Percentiles rank a stretch among this genome's conserved stretches.
Conservation (phyloP, 2,329 filamentous ascomycete species). For the Coniochaeta sp. region DNA sequence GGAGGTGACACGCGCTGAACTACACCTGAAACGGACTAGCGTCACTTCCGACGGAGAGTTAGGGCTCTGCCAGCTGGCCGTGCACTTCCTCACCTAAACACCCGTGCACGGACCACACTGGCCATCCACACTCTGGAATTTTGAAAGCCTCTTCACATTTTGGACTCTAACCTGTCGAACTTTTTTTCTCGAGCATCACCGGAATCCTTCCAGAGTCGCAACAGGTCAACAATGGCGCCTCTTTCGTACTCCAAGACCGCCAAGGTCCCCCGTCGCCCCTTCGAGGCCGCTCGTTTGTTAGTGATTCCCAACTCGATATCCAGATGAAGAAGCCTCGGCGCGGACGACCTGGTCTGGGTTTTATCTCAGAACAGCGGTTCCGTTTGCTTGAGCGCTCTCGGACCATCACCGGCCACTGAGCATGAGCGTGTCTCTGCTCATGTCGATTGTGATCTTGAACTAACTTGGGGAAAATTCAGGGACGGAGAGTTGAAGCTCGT, state of each 20-base stretch:
- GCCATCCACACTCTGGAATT: background rate
- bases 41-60: background rate
- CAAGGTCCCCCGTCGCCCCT: slow-evolving; percentile 90
- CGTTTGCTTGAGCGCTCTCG: background rate
- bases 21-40: background rate
- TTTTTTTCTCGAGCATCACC: background rate
- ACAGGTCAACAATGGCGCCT: slow-evolving; percentile 30
- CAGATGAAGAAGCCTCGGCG: slow-evolving; percentile 64
- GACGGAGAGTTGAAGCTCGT: slow-evolving; percentile 99
- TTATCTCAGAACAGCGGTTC: background rate
- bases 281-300: slow-evolving; percentile 99
- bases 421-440: slow-evolving; percentile 95
- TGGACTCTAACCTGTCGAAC: too few species aligned
- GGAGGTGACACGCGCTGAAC: background rate
- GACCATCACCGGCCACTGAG: slow-evolving; percentile 80
- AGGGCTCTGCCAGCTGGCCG: slow-evolving; percentile 2
- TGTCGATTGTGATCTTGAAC: slow-evolving; percentile 75
- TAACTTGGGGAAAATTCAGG: slow-evolving; percentile 60
- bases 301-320: slow-evolving; percentile 39
- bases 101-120: background rate
- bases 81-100: background rate
- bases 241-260: slow-evolving; percentile 98
- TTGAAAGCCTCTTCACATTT: background rate
- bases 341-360: slow-evolving; percentile 22
- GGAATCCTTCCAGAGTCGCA: slow-evolving; percentile 9